Base-by-base conservation (phyloP, 192 early-diverging fungal species). In the Coemansia sp. region DNA sequence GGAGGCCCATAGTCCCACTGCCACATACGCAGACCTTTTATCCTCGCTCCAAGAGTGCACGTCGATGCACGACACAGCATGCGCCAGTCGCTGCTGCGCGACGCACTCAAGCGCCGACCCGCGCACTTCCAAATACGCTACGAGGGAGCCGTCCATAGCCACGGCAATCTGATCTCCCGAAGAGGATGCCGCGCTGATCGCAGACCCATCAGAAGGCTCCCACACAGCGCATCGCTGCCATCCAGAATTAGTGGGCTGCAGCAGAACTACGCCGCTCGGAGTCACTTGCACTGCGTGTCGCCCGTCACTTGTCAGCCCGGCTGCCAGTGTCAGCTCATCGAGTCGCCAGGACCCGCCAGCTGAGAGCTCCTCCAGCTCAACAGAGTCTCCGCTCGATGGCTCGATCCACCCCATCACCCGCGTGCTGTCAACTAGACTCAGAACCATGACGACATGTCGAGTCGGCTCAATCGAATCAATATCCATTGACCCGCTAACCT, bases 51-150 rank as follows among this genome's bases (percentile, higher is more conserved):
- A 72, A 44, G 87, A 67, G 53, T 76, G 82, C 41, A 93, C 86
- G 67, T 90, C 86, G 19, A 98, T 69, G 64, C 93, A 94, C 5
- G 94, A 81, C 36, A 95, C 86, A 48, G 94, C 89, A 53, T 89
- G 73, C 15, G 80, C 86, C 36, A 94, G 75, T 55, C 69, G 77
- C 32, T 75, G 87, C 50, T 64, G 73, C 1, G 82, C 78, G 2
- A 71, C 73, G 32, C 53, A 62, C 17, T 3, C 61, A 17, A 86
- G 60, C 66, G 66, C 50, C 7, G 69, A 70, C 0, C 71, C 72
- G 29, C 74, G 72, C 19, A 91, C 67, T 23, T 87, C 81, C 36
- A 97, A 67, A 67, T 86, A 88, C 32, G 85, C 74, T 19, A 96
- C 64, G 3, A 60, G 69, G 2, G 83, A 85, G 27, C 84, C 85